Percentiles rank a stretch among this genome's conserved stretches.
phyloP scores from a whole-genome alignment of 192 early-diverging fungal species.

The Linnemannia zychae region DNA sequence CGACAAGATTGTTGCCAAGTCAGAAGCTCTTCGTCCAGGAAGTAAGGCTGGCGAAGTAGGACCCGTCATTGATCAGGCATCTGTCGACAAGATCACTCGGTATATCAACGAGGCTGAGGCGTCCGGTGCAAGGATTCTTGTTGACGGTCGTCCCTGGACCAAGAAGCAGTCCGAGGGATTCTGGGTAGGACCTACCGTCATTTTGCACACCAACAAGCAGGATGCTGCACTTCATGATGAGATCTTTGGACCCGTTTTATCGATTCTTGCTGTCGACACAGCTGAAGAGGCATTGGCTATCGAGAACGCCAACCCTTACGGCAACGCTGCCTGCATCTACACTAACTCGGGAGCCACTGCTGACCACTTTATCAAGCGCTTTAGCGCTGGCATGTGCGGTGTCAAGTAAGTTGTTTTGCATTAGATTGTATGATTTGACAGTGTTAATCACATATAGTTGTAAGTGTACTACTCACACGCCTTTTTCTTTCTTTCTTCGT shows the following conservation, averaged over 20 bases:
- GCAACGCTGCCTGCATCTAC: constrained; percentile 83
- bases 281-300: constrained; percentile 78
- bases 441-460: not conserved
- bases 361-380: constrained; percentile 76
- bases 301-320: constrained; percentile 79
- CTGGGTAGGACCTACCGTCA: constrained; percentile 82
- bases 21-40: constrained; percentile 67
- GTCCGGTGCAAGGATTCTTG: constrained; percentile 71
- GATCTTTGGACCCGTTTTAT: constrained; percentile 88
- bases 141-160: constrained; percentile 75
- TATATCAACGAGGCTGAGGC: constrained; percentile 71
- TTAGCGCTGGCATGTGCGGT: constrained; percentile 84
- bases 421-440: not conserved
- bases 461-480: not conserved
- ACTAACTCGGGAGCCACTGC: constrained; percentile 73
- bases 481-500: not conserved
- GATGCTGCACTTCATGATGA: constrained; percentile 80
- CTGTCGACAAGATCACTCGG: constrained; percentile 71
- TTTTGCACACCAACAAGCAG: constrained; percentile 67
- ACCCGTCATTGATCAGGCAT: constrained; percentile 79
- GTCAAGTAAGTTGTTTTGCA: constrained; percentile 67
- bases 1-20: constrained; percentile 69
- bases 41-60: constrained; percentile 71
- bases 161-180: constrained; percentile 63
- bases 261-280: constrained; percentile 66